These are phyloP conservation scores for Pichia deserticola DNA, from an alignment of 805 yeast genomes.

Conservation along the genomic window DNA sequence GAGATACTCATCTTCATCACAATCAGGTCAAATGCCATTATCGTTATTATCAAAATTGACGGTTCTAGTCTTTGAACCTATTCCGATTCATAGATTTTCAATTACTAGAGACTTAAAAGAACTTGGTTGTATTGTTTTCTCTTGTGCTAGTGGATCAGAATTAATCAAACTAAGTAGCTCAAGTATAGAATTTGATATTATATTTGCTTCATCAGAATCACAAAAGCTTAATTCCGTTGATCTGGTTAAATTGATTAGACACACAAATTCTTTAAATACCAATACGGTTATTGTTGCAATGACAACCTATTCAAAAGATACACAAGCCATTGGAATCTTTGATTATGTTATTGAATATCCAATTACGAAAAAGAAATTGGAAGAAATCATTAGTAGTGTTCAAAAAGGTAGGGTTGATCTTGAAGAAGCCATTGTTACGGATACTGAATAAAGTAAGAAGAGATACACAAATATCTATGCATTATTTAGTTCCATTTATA, in stretches of 20 bases:
- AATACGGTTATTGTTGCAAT: slow-evolving; percentile 70
- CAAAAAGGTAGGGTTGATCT: slow-evolving; percentile 14
- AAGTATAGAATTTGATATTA: slow-evolving; percentile 75
- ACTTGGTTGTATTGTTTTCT: slow-evolving; percentile 73
- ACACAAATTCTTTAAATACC: slow-evolving; percentile 71
- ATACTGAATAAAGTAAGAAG: slow-evolving; percentile 19
- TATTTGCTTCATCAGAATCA: slow-evolving; percentile 65
- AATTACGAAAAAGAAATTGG: slow-evolving; percentile 30
- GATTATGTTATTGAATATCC: slow-evolving; percentile 76
- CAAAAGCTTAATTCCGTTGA: slow-evolving; percentile 66
- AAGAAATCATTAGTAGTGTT: slow-evolving; percentile 23
- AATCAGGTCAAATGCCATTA: neutral
- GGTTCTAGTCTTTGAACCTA: slow-evolving; percentile 78
- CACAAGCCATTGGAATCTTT: slow-evolving; percentile 45
- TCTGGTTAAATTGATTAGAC: slow-evolving; percentile 65
- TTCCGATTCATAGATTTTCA: slow-evolving; percentile 70
- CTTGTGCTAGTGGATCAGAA: slow-evolving; percentile 76
- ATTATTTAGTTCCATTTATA: too few relatives aligned
- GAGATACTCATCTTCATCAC: neutral
- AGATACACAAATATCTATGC: too few relatives aligned
- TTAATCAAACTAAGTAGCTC: slow-evolving; percentile 75
- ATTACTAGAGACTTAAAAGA: slow-evolving; percentile 55
- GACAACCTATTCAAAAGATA: slow-evolving; percentile 67
- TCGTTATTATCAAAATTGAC: slow-evolving; percentile 34
- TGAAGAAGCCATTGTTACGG: slow-evolving; percentile 29